Evolutionary conservation across 805 yeast genomes (phyloP).

Genomic region (Candida multigemmis): DNA sequence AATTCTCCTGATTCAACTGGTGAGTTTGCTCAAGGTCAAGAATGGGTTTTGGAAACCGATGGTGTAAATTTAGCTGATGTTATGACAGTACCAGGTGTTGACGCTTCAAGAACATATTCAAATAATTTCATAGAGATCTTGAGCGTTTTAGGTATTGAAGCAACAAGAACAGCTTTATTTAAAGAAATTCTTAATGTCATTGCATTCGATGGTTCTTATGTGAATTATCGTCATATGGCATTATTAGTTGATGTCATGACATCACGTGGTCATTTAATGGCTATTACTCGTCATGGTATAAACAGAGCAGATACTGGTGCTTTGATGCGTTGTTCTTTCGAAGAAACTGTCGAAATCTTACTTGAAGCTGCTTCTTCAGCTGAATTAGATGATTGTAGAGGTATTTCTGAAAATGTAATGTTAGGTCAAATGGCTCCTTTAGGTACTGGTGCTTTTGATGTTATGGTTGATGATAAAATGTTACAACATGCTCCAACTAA

Average conservation of each 20-base stretch:
- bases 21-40: constrained; percentile 80
- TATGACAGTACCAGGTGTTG: constrained; percentile 92
- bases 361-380: constrained; percentile 98
- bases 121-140: constrained; percentile 94
- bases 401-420: constrained; percentile 96
- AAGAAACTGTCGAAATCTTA: constrained; percentile 95
- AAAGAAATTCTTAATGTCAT: constrained; percentile 93
- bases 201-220: constrained; percentile 99
- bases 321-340: constrained; percentile 97
- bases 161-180: constrained; percentile 90
- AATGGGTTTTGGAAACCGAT: constrained; percentile 98
- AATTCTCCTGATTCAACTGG: constrained; percentile 72
- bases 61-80: constrained; percentile 96
- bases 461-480: constrained; percentile 86
- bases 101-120: constrained; percentile 81
- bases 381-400: constrained; percentile 95
- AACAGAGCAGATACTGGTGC: constrained; percentile 99
- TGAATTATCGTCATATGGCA: constrained; percentile 97
- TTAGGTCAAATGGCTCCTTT: constrained; percentile 98
- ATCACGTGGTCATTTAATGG: constrained; percentile 95
- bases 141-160: constrained; percentile 96
- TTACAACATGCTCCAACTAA: constrained; percentile 57
- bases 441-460: constrained; percentile 97
- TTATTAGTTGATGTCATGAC: constrained; percentile 97
- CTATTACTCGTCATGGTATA: constrained; percentile 98